Evolutionary conservation across 2,329 filamentous ascomycete genomes (phyloP), one percentile per base, ranked within the genome.

Genomic region (Beauveria rudraprayagi): DNA sequence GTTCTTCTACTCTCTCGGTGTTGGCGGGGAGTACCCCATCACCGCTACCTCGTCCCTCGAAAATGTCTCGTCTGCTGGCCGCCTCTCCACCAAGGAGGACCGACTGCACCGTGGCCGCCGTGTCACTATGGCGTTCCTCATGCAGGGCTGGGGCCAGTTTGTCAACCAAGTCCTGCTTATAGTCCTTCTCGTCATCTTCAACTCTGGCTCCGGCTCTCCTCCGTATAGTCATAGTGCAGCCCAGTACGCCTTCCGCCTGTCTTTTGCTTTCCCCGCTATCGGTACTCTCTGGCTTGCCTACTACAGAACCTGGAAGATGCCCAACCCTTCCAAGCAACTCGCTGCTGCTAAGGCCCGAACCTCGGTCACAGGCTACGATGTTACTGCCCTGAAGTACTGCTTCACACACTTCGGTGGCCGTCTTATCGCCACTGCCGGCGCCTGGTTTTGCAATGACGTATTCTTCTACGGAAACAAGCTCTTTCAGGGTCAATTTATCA

Each of bases 391-490:
- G 59, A 83, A 83, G 67, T 79, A 91, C 69, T 93, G 91, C 51
- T 85, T 92, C 76, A 83, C 77, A 61, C 86, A 95, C 78, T 97
- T 97, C 67, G 91, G 92, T 53, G 88, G 89, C 57, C 91, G 93
- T 67, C 77, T 97, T 26, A 70, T 96, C 22, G 93, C 93, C 55
- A 97, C 93, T 22, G 87, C 92, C 11, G 90, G 90, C 61, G 84
- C 87, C 41, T 97, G 93, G 93, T 97, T 93, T 76, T 90, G 88
- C 78, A 97, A 97, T 75, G 93, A 97, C 71, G 89, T 97, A 66
- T 97, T 97, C 83, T 97, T 97, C 81, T 97, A 97, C 79, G 93
- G 93, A 68, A 97, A 96, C 87, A 97, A 96, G 83, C 87, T 97
- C 59, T 97, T 97, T 83, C 92, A 96, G 77, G 84, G 83, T 64